Percentiles rank a stretch among this genome's conserved stretches.
Conservation (phyloP, 2,329 filamentous ascomycete genomes). For the Ascocoryne sarcoides region DNA sequence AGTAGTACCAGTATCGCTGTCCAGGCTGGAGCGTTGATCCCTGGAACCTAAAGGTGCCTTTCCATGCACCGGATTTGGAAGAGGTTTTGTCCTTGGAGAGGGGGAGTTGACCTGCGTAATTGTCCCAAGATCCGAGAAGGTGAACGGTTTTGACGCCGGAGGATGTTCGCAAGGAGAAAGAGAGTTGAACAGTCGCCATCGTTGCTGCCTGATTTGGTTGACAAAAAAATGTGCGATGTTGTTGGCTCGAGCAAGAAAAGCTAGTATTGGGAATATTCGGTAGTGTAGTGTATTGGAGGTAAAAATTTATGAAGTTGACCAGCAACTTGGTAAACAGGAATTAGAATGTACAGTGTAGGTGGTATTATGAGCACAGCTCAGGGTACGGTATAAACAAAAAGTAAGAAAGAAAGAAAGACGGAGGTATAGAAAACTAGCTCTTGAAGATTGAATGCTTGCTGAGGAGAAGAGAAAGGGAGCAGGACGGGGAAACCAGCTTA, state of each 20-base stretch:
- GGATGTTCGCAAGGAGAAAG: slow-evolving; percentile 92
- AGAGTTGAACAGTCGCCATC: slow-evolving; percentile 90
- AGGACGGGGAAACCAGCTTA: slow-evolving; percentile 16
- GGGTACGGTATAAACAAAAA: slow-evolving; percentile 30
- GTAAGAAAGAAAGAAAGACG: slow-evolving; percentile 40
- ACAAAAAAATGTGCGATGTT: slow-evolving; percentile 11
- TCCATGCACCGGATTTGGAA: slow-evolving; percentile 85
- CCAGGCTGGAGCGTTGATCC: slow-evolving; percentile 76
- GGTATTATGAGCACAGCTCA: slow-evolving; percentile 48
- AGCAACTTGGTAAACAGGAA: slow-evolving; percentile 35
- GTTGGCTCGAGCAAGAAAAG: slow-evolving; percentile 33
- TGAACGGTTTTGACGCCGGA: slow-evolving; percentile 96
- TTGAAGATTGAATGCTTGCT: slow-evolving; percentile 55
- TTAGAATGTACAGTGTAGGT: slow-evolving; percentile 29
- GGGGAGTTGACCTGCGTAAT: slow-evolving; percentile 88
- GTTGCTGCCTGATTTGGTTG: slow-evolving; percentile 35
- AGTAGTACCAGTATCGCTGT: slow-evolving; percentile 99
- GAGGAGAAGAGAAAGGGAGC: slow-evolving; percentile 36
- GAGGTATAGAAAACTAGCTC: slow-evolving; percentile 38
- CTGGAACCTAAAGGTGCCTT: slow-evolving; percentile 94
- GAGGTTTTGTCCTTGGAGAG: slow-evolving; percentile 79
- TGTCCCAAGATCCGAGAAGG: slow-evolving; percentile 96
- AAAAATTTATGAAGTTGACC: slow-evolving; percentile 50
- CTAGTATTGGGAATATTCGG: slow-evolving; percentile 24
- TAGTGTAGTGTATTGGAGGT: slow-evolving; percentile 36